Percentiles rank a stretch among this genome's conserved stretches.
These are phyloP conservation scores for Boletus sp. DNA, from an alignment of 1,284 basidiomycete species.

Conservation along the genomic window DNA sequence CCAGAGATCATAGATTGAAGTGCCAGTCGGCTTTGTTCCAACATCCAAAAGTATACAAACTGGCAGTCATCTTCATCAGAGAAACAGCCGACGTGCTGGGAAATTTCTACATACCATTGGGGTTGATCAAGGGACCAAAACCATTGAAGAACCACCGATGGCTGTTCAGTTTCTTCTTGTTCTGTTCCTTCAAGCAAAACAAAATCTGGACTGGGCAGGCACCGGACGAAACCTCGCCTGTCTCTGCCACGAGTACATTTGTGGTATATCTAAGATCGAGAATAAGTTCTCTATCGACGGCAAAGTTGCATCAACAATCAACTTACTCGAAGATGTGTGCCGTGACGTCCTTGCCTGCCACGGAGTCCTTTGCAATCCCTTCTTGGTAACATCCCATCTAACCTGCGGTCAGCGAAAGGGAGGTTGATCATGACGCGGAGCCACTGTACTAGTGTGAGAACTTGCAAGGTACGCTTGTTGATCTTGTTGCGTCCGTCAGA, in stretches of 20 bases:
- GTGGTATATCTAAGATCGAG: conserved; percentile 62
- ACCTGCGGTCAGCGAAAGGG: conserved; percentile 10
- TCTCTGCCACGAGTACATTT: conserved; percentile 73
- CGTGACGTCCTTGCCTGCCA: conserved; percentile 90
- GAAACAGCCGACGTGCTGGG: neutral
- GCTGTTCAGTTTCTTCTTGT: conserved; percentile 92
- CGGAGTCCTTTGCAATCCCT: conserved; percentile 90
- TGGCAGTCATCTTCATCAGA: conserved; percentile 24
- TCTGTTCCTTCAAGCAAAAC: conserved; percentile 93
- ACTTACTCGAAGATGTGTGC: conserved; percentile 87
- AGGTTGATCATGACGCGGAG: neutral
- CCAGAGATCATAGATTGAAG: conserved; percentile 94
- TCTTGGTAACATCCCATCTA: conserved; percentile 97
- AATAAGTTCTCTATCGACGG: conserved; percentile 11
- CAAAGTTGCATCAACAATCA: conserved; percentile 1
- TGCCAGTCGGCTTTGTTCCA: conserved; percentile 90
- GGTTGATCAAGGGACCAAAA: conserved; percentile 82
- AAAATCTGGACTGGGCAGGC: conserved; percentile 87
- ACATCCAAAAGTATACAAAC: conserved; percentile 88
- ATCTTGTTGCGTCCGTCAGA: conserved; percentile 89
- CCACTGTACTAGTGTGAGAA: conserved; percentile 59
- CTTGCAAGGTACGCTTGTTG: conserved; percentile 84
- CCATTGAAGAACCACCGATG: conserved; percentile 99
- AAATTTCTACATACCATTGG: conserved; percentile 53
- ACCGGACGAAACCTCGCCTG: conserved; percentile 82